Percentiles rank a stretch among this genome's conserved stretches.
Conservation (phyloP, 2,329 filamentous ascomycete genomes). For the Fusarium setosum region DNA sequence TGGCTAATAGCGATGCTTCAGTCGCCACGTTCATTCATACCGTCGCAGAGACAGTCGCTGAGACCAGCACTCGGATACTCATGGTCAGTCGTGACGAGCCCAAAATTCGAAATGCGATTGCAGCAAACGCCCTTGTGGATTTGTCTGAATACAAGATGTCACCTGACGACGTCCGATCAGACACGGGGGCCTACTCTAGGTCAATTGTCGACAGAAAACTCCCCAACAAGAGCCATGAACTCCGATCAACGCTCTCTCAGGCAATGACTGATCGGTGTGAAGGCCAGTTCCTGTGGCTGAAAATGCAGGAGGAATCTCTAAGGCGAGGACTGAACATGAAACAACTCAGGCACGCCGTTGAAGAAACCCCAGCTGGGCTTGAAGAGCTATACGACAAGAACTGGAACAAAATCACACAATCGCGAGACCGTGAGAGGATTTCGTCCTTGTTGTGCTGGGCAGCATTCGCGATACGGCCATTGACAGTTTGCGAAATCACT, state of each 20-base stretch:
- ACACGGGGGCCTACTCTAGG: background rate
- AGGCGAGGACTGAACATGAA: conserved; percentile 40
- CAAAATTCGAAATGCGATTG: rapidly evolving
- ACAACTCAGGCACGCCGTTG: conserved; percentile 43
- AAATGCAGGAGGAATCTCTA: conserved; percentile 42
- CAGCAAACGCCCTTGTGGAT: rapidly evolving
- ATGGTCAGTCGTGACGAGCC: background rate
- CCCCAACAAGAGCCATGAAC: conserved; percentile 32
- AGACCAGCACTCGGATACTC: conserved; percentile 4
- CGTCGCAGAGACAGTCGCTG: background rate
- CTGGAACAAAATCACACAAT: conserved; percentile 40
- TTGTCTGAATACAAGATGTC: background rate
- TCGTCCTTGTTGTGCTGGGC: conserved; percentile 46
- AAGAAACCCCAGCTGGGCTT: conserved; percentile 43
- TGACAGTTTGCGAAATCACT: background rate
- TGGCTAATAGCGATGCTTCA: conserved; percentile 6
- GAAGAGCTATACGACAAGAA: conserved; percentile 44
- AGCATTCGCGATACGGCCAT: conserved; percentile 36
- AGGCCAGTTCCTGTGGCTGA: conserved; percentile 50
- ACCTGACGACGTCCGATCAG: background rate
- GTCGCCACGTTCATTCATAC: conserved; percentile 24
- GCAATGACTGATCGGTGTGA: conserved; percentile 42
- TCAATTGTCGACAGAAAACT: conserved; percentile 43
- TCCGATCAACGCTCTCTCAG: conserved; percentile 29
- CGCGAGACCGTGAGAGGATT: conserved; percentile 25